phyloP scores from a whole-genome alignment of 140 eudicot genomes.

The Artemisia princeps region DNA sequence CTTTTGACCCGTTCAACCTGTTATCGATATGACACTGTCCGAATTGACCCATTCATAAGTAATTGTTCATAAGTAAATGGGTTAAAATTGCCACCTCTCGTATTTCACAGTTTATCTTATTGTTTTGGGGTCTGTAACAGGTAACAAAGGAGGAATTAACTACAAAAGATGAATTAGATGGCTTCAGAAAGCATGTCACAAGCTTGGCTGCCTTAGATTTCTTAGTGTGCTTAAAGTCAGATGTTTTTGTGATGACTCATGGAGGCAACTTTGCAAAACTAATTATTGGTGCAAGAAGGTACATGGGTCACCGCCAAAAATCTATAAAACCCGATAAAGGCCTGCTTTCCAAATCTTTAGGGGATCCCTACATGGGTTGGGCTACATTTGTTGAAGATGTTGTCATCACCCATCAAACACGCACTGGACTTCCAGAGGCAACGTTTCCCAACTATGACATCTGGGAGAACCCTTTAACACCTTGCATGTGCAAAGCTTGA shows the following conservation, averaged over 20 bases:
- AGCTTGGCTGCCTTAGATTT: conserved; percentile 94
- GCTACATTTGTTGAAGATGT: conserved; percentile 93
- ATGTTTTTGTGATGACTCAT: conserved; percentile 92
- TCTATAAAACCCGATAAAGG: conserved; percentile 97
- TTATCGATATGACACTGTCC: too few species aligned
- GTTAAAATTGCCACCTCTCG: background rate
- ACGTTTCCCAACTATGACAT: conserved; percentile 94
- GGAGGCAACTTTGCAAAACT: conserved; percentile 91
- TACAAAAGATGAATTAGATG: conserved; percentile 69
- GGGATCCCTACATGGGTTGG: conserved; percentile 98
- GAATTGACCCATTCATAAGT: too few species aligned
- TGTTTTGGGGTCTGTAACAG: conserved; percentile 35
- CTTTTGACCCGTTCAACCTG: background rate
- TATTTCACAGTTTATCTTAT: conserved; percentile 1
- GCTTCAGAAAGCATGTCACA: conserved; percentile 85
- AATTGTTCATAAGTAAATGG: background rate
- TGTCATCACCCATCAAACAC: conserved; percentile 82
- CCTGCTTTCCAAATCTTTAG: conserved; percentile 80
- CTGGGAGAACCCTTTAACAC: conserved; percentile 96
- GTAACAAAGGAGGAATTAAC: conserved; percentile 92
- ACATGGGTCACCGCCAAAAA: conserved; percentile 75
- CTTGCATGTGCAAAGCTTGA: conserved; percentile 97
- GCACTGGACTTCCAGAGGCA: conserved; percentile 86
- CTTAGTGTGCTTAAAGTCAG: conserved; percentile 88
- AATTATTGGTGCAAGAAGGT: conserved; percentile 68